A percentile compares a stretch with the other conserved stretches of the same genome.
phyloP scores from a whole-genome alignment of 129 eudicot species.

The carrot (Daucus carota) region DH1_v3.0 NC_030388.2:740001-740500 shows the following conservation, averaged over 20 bases:
- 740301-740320: neutral
- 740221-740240: too few species aligned
- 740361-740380: too few species aligned
- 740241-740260: too few species aligned
- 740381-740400: neutral
- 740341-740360: neutral
- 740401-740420: neutral
- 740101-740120: neutral
- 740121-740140: neutral
- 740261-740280: too few species aligned
- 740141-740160: neutral
- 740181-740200: too few species aligned
- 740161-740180: too few species aligned
- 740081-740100: neutral
- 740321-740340: neutral
- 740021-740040: neutral
- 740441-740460: neutral
- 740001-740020: neutral
- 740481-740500: neutral
- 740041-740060: neutral
- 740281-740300: too few species aligned
- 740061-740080: neutral
- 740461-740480: neutral
- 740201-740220: too few species aligned
- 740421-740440: neutral